These are phyloP conservation scores for Septoria linicola DNA, from an alignment of 2,329 filamentous ascomycete species.

Conservation along the genomic window DNA sequence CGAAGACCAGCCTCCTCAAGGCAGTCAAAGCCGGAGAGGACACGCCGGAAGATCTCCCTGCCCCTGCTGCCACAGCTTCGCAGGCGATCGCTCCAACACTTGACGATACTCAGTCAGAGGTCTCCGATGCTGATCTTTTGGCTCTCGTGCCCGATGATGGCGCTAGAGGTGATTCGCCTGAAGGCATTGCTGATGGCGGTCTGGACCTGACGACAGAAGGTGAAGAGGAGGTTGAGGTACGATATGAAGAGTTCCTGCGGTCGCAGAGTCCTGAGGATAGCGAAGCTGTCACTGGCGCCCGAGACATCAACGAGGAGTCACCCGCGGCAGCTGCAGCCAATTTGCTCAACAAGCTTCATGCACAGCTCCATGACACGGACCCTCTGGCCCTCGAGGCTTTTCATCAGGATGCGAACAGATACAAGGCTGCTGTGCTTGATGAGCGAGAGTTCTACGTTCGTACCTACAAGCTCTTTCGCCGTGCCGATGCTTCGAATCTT, in stretches of 20 bases:
- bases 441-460: slow-evolving; percentile 23
- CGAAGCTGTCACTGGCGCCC: background rate
- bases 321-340: background rate
- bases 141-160: too few species aligned
- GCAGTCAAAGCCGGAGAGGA: background rate
- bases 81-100: too few species aligned
- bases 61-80: too few species aligned
- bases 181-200: too few species aligned
- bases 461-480: slow-evolving; percentile 21
- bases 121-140: too few species aligned
- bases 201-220: too few species aligned
- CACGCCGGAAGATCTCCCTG: too few species aligned
- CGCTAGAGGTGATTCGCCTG: too few species aligned
- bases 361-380: slow-evolving; percentile 9
- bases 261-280: background rate
- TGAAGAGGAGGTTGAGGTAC: too few species aligned
- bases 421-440: slow-evolving; percentile 12
- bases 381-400: slow-evolving; percentile 14
- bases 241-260: background rate
- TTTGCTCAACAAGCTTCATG: slow-evolving; percentile 18
- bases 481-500: slow-evolving; percentile 12
- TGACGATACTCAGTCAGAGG: too few species aligned
- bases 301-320: background rate
- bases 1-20: background rate
- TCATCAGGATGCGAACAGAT: slow-evolving; percentile 1